Evolutionary conservation across 2,329 filamentous ascomycete genomes (phyloP).

Genomic region (Rutstroemia sp.): DNA sequence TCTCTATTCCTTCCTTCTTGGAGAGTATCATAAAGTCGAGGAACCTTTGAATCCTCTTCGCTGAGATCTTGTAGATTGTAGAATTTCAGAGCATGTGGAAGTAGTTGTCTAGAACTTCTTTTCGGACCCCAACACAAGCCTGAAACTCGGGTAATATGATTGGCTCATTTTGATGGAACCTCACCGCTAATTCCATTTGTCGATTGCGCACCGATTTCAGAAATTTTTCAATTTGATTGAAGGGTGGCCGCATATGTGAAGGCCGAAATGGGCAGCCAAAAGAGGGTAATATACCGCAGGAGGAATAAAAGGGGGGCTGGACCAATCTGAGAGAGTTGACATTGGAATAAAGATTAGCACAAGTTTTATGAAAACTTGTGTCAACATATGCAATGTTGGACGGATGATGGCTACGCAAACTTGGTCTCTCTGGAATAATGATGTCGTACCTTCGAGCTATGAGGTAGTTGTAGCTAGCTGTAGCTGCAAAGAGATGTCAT

Average conservation of each 20-base stretch:
- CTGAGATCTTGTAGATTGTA: not conserved
- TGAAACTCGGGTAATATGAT: slow-evolving; percentile 15
- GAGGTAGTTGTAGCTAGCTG: not conserved
- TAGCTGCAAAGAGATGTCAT: slow-evolving; percentile 7
- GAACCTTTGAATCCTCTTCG: not conserved
- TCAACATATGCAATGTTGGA: too few relatives aligned
- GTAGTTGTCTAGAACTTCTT: slow-evolving; percentile 10
- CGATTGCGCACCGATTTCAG: slow-evolving; percentile 5
- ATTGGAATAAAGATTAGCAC: slow-evolving; percentile 17
- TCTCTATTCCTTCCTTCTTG: not conserved
- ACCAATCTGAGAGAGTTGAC: slow-evolving; percentile 18
- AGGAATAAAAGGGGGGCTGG: slow-evolving; percentile 24
- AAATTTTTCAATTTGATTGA: slow-evolving; percentile 3
- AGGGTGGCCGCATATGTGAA: slow-evolving; percentile 27
- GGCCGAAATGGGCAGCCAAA: slow-evolving; percentile 18
- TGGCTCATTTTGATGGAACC: not conserved
- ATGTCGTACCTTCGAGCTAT: not conserved
- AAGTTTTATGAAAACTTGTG: slow-evolving; percentile 15
- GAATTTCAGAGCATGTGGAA: not conserved
- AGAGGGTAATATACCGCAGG: slow-evolving; percentile 8
- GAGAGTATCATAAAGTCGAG: not conserved
- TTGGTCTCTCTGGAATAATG: not conserved
- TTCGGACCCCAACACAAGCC: slow-evolving; percentile 13
- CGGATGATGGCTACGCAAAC: slow-evolving; percentile 1
- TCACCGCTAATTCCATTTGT: slow-evolving; percentile 25